phyloP scores from a whole-genome alignment of 2,329 filamentous ascomycete species.

The Grosmannia penicillata region DNA sequence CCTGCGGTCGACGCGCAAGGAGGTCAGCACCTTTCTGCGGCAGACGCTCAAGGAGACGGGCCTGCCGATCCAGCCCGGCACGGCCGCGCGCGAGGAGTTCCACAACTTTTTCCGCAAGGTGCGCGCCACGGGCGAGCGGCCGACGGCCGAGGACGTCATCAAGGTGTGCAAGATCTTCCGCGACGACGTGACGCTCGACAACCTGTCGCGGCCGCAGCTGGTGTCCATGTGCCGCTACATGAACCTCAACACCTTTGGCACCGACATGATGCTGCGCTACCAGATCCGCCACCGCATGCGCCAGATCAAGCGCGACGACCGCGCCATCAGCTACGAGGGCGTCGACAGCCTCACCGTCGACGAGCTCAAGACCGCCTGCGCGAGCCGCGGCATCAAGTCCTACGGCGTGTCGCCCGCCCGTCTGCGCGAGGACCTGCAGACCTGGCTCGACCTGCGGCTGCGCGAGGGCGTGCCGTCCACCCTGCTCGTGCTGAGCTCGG shows the following conservation, averaged over 20 bases:
- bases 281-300: constrained; percentile 95
- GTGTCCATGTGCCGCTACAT: constrained; percentile 98
- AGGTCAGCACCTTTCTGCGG: constrained; percentile 81
- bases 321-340: constrained; percentile 84
- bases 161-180: constrained; percentile 99
- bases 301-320: constrained; percentile 97
- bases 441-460: constrained; percentile 87
- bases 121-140: constrained; percentile 76
- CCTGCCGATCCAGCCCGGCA: constrained; percentile 68
- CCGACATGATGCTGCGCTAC: constrained; percentile 94
- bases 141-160: constrained; percentile 82
- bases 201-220: constrained; percentile 84
- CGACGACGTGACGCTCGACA: constrained; percentile 93
- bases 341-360: constrained; percentile 85
- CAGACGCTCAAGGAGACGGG: constrained; percentile 88
- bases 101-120: constrained; percentile 95
- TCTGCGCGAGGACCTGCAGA: constrained; percentile 77
- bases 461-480: constrained; percentile 94
- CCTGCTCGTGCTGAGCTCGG: constrained; percentile 87
- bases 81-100: constrained; percentile 85
- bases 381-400: constrained; percentile 81
- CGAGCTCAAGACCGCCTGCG: constrained; percentile 84
- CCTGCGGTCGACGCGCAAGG: constrained; percentile 75
- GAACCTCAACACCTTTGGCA: constrained; percentile 93
- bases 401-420: constrained; percentile 81